Conservation (phyloP, 1,139 yeast species). For the Kodamaea suecica region DNA sequence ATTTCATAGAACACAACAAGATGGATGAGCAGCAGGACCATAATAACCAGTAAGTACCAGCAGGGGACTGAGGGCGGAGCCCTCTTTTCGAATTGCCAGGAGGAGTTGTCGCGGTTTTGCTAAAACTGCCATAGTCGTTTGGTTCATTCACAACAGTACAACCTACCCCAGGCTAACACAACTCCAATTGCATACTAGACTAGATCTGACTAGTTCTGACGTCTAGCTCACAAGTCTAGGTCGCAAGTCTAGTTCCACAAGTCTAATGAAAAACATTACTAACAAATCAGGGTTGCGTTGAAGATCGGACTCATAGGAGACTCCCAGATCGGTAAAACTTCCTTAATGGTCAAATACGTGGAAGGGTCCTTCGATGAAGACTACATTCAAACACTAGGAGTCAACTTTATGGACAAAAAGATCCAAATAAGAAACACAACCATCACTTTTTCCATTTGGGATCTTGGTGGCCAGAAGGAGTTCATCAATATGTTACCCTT, state of each 20-base stretch:
- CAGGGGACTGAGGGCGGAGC: too few species aligned
- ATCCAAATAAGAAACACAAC: constrained; percentile 85
- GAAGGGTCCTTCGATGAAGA: constrained; percentile 92
- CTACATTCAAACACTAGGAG: constrained; percentile 92
- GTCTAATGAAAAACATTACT: too few species aligned
- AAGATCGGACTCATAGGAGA: constrained; percentile 96
- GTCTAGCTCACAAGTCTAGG: too few species aligned
- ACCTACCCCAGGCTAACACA: too few species aligned
- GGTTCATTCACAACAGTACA: too few species aligned
- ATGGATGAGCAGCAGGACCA: constrained; percentile 27
- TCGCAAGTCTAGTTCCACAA: too few species aligned
- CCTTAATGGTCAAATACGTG: constrained; percentile 94
- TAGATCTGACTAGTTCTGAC: too few species aligned
- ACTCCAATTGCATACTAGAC: too few species aligned
- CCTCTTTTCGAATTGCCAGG: too few species aligned
- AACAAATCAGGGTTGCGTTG: constrained; percentile 57
- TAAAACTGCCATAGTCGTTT: too few species aligned
- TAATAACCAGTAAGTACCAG: constrained; percentile 38
- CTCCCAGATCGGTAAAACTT: constrained; percentile 97
- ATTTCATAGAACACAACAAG: background rate
- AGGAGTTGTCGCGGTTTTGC: too few species aligned
- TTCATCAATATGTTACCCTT: constrained; percentile 94
- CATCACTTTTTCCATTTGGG: constrained; percentile 93
- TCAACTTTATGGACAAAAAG: constrained; percentile 90
- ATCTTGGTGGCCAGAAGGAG: constrained; percentile 94